Percentiles rank a stretch among this genome's conserved stretches.
Evolutionary conservation across 2,329 filamentous ascomycete genomes (phyloP).

Genomic region (Fusarium napiforme): DNA sequence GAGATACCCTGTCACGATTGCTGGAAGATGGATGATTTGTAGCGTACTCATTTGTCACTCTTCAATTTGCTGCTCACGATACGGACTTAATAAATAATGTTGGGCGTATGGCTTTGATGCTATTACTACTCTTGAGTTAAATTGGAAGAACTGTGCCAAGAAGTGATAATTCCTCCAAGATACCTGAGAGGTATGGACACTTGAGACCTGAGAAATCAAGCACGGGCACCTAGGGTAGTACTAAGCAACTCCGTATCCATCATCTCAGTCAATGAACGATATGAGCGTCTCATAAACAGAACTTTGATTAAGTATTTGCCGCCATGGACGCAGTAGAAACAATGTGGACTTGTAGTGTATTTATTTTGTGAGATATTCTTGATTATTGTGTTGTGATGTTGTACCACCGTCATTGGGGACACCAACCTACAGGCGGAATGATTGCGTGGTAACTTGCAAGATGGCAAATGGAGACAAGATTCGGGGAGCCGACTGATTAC

Average conservation of each 20-base stretch:
- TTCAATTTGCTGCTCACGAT: not conserved
- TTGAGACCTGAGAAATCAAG: not conserved
- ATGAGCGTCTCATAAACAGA: not conserved
- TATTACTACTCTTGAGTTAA: not conserved
- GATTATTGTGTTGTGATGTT: constrained; percentile 26
- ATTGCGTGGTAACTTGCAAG: not conserved
- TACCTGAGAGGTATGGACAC: not conserved
- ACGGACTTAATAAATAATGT: not conserved
- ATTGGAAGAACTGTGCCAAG: not conserved
- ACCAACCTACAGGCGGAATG: constrained; percentile 2
- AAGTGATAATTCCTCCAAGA: not conserved
- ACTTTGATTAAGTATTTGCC: not conserved
- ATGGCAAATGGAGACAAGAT: constrained; percentile 1
- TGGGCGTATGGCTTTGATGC: not conserved
- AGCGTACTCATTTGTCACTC: not conserved
- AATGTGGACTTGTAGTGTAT: not conserved
- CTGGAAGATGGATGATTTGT: not conserved
- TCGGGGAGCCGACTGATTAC: not conserved
- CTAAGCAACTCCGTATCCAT: not conserved
- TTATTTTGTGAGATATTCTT: constrained; percentile 1
- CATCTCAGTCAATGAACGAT: not conserved
- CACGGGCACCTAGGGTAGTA: not conserved
- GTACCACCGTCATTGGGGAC: constrained; percentile 18
- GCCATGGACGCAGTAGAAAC: not conserved
- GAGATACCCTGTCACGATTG: constrained; percentile 16